Percentiles rank a stretch among this genome's conserved stretches.
These are phyloP conservation scores for Xylariaceae sp. DNA, from an alignment of 2,329 filamentous ascomycete species.

Conservation along the genomic window DNA sequence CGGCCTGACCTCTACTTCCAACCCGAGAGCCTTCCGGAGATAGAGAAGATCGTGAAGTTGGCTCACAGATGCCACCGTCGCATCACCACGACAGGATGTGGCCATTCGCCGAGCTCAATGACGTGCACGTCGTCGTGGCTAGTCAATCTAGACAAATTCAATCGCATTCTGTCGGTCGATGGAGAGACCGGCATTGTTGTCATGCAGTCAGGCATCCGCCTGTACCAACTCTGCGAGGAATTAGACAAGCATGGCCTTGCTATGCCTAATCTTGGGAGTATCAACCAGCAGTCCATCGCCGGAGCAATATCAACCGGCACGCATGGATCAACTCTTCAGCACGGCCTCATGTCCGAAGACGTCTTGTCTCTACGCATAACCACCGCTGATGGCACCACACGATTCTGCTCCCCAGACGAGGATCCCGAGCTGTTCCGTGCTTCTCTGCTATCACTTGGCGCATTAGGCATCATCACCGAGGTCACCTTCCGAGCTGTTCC, in stretches of 20 bases:
- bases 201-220: slow-evolving; percentile 83
- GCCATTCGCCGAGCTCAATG: slow-evolving; percentile 86
- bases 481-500: slow-evolving; percentile 79
- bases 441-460: slow-evolving; percentile 80
- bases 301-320: slow-evolving; percentile 92
- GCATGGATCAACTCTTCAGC: slow-evolving; percentile 79
- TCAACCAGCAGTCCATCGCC: slow-evolving; percentile 89
- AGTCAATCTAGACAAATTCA: slow-evolving; percentile 84
- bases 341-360: slow-evolving; percentile 80
- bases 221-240: slow-evolving; percentile 68
- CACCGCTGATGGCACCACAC: slow-evolving; percentile 71
- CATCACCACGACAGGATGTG: slow-evolving; percentile 82
- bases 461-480: slow-evolving; percentile 85
- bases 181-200: slow-evolving; percentile 61
- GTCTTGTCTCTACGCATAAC: slow-evolving; percentile 74
- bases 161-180: slow-evolving; percentile 68
- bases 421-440: slow-evolving; percentile 83
- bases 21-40: slow-evolving; percentile 72
- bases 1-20: slow-evolving; percentile 88
- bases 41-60: slow-evolving; percentile 77
- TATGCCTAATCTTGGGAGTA: slow-evolving; percentile 89
- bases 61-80: slow-evolving; percentile 78
- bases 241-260: slow-evolving; percentile 74
- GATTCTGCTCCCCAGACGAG: slow-evolving; percentile 64
- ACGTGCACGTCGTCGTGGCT: slow-evolving; percentile 95